Evolutionary conservation across 2,329 filamentous ascomycete genomes (phyloP).

Genomic region (Aureobasidium leucospermi): DNA sequence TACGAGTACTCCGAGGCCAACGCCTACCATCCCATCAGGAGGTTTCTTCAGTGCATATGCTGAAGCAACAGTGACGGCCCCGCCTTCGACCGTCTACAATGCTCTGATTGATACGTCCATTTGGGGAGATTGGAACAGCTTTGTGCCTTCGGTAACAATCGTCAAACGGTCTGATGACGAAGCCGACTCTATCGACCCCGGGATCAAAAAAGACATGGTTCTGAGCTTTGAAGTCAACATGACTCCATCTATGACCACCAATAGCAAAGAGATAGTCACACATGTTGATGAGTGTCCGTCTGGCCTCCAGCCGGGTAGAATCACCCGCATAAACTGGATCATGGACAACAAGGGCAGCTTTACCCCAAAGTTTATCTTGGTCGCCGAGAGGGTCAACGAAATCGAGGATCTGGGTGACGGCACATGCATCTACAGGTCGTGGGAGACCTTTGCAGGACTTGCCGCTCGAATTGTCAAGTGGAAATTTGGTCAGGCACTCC

Average conservation of each 20-base stretch:
- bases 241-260: constrained; percentile 24
- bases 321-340: constrained; percentile 26
- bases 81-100: constrained; percentile 36
- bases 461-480: constrained; percentile 35
- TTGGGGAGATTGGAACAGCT: constrained; percentile 42
- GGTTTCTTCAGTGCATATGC: constrained; percentile 28
- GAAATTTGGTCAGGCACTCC: constrained; percentile 33
- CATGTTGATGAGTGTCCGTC: constrained; percentile 25
- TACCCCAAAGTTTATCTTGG: constrained; percentile 30
- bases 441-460: constrained; percentile 39
- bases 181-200: not conserved
- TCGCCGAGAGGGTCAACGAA: constrained; percentile 42
- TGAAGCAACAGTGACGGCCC: constrained; percentile 33
- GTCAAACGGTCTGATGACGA: constrained; percentile 31
- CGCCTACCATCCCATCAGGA: constrained; percentile 24
- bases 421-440: constrained; percentile 34
- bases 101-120: constrained; percentile 38
- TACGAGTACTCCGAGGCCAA: constrained; percentile 19
- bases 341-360: constrained; percentile 25
- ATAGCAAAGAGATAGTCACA: constrained; percentile 29
- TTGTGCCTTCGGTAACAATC: constrained; percentile 39
- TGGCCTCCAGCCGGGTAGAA: constrained; percentile 17
- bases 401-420: constrained; percentile 31
- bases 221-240: constrained; percentile 40
- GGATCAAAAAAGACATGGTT: constrained; percentile 33